Evolutionary conservation across 805 yeast species (phyloP), one percentile per base, ranked within the genome.

Genomic region (Ogataea nonfermentans): DNA sequence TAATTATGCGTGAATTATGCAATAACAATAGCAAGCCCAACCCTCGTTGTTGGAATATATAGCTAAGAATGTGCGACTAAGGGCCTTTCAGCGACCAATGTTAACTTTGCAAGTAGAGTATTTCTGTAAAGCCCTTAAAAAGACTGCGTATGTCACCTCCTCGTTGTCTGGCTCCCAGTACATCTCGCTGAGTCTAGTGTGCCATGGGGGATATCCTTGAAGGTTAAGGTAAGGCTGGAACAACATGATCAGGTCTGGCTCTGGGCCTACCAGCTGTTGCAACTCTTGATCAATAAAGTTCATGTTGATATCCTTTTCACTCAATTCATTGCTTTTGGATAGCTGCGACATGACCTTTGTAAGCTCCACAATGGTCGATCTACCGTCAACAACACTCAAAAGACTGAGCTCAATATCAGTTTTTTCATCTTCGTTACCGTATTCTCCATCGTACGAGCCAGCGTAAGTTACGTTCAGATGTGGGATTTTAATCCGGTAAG

Each of bases 201-300:
- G 98, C 99, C 99, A 93, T 20, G 99, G 99, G 14, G 98, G 98
- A 61, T 81, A 93, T 12, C 95, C 97, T 62, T 89, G 95, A 35
- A 93, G 72, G 59, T 89, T 95, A 47, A 93, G 69, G 9, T 73
- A 70, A n/a, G 97, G 95, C 14, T 88, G 88, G 60, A 91, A 93
- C 37, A 85, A 66, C 22, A 93, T 69, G 33, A 93, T 68, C 47
- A 93, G 71, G 59, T 93, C 99, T 0, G 99, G 98, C 59, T 93
- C 99, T n/a, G 71, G 73, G 1, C 96, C 93, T 11, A 89, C 93
- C 37, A 88, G 68, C 51, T 79, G 86, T 26, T 70, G 69, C 46
- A 84, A 68, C 56, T 84, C 89, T 44, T 77, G 77, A 60, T 90
- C 91, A 26, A 93, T 76, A 43, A 84, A 70, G 29, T 79, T 81